Base-by-base conservation (phyloP, 305 asterid genomes). In the Fraxinus paxiana region DNA sequence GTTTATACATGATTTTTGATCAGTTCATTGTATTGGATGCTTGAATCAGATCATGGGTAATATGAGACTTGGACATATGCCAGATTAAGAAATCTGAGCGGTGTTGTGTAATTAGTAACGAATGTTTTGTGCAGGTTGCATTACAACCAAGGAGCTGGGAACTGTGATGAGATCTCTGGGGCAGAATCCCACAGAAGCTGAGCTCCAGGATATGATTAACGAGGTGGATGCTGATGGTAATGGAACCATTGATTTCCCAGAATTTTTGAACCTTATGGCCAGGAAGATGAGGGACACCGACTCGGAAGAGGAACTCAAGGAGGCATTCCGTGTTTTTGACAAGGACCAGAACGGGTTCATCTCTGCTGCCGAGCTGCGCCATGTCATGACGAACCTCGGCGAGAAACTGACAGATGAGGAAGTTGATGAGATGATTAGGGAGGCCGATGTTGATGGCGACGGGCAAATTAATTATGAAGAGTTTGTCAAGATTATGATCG, bases 311-410 rank as follows among this genome's bases (percentile, higher is more conserved):
- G 86, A 83, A 77, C 82, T 83, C 46, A 80, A 80, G 56, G 86
- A 83, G 78, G 84, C 86, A 8, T 83, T 83, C 65, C 81, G 86
- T 35, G 86, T 83, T 18, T 83, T 83, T 22, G 86, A 83, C 84
- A 83, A 83, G 84, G 86, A 83, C 56, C 86, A 83, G 72, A 83
- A 83, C 26, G 86, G 86, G 1, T 83, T 83, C 84, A 83, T 83
- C 71, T 83, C 86, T 71, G 86, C 86, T 76, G 86, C 86, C 8
- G 86, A 83, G 84, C 86, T 83, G 17, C 86, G 86, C 67, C 86
- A 83, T 20, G 84, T 83, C 33, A 83, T 83, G 86, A 83, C 84
- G 0, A 83, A 80, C 84, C 84, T 83, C 0, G 86, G 86, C 0
- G 86, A 80, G 86, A 83, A 83, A 81, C 79, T 83, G 0, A 83